Percentiles rank a stretch among this genome's conserved stretches.
phyloP scores from a whole-genome alignment of 78 protist species.

The Protostelium mycophagum region DNA sequence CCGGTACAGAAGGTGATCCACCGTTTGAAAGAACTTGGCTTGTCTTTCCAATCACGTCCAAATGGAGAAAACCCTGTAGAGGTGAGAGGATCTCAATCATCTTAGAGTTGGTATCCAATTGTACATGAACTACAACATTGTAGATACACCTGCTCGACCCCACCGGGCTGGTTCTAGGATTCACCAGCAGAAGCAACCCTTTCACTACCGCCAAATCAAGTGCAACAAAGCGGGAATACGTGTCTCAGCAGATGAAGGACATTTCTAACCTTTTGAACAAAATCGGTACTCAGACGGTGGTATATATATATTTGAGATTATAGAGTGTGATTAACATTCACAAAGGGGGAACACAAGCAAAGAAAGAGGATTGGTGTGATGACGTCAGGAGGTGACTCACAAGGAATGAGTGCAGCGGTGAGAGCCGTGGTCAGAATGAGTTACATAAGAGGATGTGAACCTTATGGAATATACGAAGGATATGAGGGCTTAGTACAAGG shows the following conservation, averaged over 20 bases:
- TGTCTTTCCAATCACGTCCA: neutral
- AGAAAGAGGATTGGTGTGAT: conserved; percentile 51
- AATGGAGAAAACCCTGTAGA: neutral
- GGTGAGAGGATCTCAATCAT: neutral
- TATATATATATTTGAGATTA: neutral
- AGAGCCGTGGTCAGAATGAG: conserved; percentile 39
- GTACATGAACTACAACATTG: neutral
- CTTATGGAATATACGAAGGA: conserved; percentile 67
- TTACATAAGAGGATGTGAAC: conserved; percentile 35
- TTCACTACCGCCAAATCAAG: neutral
- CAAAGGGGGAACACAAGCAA: neutral
- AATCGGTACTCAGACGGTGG: neutral
- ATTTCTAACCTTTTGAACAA: neutral
- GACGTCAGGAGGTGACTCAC: conserved; percentile 63
- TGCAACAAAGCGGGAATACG: neutral
- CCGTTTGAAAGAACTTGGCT: neutral
- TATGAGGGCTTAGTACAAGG: conserved; percentile 68
- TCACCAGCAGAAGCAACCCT: neutral
- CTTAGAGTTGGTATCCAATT: neutral
- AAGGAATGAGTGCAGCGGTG: conserved; percentile 72
- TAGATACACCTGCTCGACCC: neutral
- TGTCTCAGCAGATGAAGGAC: neutral
- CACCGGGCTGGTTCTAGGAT: neutral
- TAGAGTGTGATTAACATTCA: neutral
- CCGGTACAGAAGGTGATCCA: neutral